Evolutionary conservation across 441 rosid species (phyloP).

Genomic region (Adansonia madagascariensis): DNA sequence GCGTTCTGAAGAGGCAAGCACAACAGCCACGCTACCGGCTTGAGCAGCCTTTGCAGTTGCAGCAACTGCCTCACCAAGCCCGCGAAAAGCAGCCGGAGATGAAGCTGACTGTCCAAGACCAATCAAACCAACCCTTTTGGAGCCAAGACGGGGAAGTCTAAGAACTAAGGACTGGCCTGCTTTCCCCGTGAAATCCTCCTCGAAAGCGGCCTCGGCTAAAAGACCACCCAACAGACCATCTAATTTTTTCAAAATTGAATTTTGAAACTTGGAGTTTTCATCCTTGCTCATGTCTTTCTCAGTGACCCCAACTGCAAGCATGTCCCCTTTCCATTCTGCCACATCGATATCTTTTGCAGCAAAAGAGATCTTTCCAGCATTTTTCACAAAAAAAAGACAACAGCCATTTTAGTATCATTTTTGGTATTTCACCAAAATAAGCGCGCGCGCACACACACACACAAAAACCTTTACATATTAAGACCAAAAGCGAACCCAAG

Average conservation of each 20-base stretch:
- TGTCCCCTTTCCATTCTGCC: slow-evolving; percentile 78
- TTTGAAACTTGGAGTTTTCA: slow-evolving; percentile 62
- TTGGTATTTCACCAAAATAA: background rate
- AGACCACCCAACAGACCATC: slow-evolving; percentile 69
- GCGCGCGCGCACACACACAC: background rate
- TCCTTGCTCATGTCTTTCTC: slow-evolving; percentile 72
- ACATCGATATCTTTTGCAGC: slow-evolving; percentile 75
- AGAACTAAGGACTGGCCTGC: slow-evolving; percentile 72
- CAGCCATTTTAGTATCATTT: background rate
- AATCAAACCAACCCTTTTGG: slow-evolving; percentile 82
- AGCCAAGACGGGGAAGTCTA: slow-evolving; percentile 73
- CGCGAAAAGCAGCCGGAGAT: slow-evolving; percentile 46
- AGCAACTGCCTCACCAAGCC: slow-evolving; percentile 74
- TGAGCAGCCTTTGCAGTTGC: slow-evolving; percentile 66
- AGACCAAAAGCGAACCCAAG: background rate
- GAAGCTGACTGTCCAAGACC: slow-evolving; percentile 79
- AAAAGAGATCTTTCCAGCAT: slow-evolving; percentile 59
- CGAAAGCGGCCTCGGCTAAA: slow-evolving; percentile 66
- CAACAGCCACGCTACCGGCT: slow-evolving; percentile 56
- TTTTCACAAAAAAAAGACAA: slow-evolving; percentile 24
- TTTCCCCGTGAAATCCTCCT: slow-evolving; percentile 87
- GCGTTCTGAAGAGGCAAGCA: slow-evolving; percentile 63
- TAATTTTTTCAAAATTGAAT: slow-evolving; percentile 70
- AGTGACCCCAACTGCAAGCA: slow-evolving; percentile 77
- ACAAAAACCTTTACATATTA: background rate